Evolutionary conservation across 495 filamentous ascomycete genomes (phyloP).

Genomic region (Trichoderma reesei): DNA sequence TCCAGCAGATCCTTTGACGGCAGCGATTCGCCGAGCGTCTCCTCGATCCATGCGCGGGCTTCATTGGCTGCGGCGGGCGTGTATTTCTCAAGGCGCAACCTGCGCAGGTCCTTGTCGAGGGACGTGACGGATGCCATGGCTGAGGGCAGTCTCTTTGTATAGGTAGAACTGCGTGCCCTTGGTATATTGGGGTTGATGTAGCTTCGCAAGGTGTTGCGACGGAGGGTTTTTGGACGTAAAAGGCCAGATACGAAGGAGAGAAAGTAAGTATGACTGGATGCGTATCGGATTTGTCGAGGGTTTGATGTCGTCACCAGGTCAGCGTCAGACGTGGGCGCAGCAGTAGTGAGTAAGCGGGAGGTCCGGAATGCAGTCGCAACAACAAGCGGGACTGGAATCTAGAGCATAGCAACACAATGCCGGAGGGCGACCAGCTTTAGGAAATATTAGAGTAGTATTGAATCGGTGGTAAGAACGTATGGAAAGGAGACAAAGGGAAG

Average conservation of each 20-base stretch:
- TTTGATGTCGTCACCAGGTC: constrained; percentile 6
- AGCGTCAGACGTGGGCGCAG: neutral
- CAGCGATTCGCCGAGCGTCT: constrained; percentile 62
- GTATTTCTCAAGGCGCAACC: constrained; percentile 85
- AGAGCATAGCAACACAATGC: neutral
- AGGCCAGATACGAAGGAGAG: neutral
- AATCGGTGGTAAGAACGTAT: no score
- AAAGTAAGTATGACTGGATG: neutral
- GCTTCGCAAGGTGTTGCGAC: neutral
- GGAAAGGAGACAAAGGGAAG: no score
- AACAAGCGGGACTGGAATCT: neutral
- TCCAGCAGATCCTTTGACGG: constrained; percentile 70
- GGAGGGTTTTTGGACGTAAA: neutral
- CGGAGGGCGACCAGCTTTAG: neutral
- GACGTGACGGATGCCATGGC: constrained; percentile 90
- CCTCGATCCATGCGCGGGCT: constrained; percentile 79
- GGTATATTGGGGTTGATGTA: no score
- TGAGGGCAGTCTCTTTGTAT: neutral
- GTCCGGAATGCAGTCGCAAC: constrained; percentile 8
- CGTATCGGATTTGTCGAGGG: neutral
- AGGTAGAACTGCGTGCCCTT: no score
- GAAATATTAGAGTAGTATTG: neutral
- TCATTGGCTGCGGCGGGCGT: constrained; percentile 86
- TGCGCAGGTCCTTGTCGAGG: constrained; percentile 91
- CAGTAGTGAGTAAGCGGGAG: constrained; percentile 6